A percentile compares a stretch with the other conserved stretches of the same genome.
These are phyloP conservation scores for Monosporozyma aerobia DNA, from an alignment of 805 yeast species.

Conservation along the genomic window DNA sequence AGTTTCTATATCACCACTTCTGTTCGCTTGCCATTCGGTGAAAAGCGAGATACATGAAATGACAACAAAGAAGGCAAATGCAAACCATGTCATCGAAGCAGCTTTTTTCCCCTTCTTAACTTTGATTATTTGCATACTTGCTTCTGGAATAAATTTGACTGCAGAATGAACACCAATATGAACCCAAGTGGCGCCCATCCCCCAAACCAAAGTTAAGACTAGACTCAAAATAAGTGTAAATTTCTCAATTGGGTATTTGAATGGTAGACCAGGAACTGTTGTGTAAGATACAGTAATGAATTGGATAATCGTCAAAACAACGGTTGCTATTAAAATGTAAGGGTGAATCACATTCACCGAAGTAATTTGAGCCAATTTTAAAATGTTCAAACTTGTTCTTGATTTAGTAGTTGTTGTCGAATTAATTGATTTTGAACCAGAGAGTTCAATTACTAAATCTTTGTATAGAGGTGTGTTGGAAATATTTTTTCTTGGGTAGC, in stretches of 20 bases:
- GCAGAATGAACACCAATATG: conserved; percentile 47
- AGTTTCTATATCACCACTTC: conserved; percentile 11
- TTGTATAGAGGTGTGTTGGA: conserved; percentile 16
- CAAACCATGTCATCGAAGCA: conserved; percentile 51
- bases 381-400: conserved; percentile 32
- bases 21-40: conserved; percentile 31
- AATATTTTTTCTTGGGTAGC: conserved; percentile 23
- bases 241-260: conserved; percentile 20
- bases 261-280: conserved; percentile 43
- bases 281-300: conserved; percentile 37
- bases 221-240: conserved; percentile 29
- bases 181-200: conserved; percentile 55
- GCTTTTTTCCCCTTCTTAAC: conserved; percentile 44
- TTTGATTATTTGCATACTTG: conserved; percentile 42
- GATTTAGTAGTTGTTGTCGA: conserved; percentile 13
- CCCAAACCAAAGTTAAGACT: conserved; percentile 43
- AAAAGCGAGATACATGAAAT: conserved; percentile 33
- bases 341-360: conserved; percentile 44
- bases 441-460: conserved; percentile 21
- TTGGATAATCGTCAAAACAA: conserved; percentile 36
- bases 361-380: conserved; percentile 39
- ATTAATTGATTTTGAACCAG: conserved; percentile 22
- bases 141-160: conserved; percentile 34
- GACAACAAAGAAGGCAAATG: conserved; percentile 40
- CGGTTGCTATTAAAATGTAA: conserved; percentile 40